Base-by-base conservation (phyloP, 1,284 basidiomycete genomes). In the Austroboletus niveus region DNA sequence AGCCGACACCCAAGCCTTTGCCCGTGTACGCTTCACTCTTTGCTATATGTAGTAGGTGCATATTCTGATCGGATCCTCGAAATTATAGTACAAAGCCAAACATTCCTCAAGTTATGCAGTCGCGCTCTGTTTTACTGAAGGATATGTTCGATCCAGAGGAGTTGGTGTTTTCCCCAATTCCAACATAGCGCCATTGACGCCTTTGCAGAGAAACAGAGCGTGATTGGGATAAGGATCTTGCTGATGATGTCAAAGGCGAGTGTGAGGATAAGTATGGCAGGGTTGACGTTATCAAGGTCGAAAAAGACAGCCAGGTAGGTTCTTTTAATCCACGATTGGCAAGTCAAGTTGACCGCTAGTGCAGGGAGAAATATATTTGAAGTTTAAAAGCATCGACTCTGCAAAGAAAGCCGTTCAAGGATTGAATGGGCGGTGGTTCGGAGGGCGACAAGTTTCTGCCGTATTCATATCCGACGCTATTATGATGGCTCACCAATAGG, bases 101-200 rank as follows among this genome's bases (percentile, higher is more conserved):
- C 56, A 87, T 92, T 57, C 81, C 88, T 42, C 83, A 87, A 64
- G 75, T 83, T 1, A 88, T 90, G 83, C 84, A 90, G 55, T 94
- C 93, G 9, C 82, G 82, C 46, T 95, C 86, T 47, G 83, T 97
- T 34, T 73, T 98, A 35, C 73, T 99, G 59, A 92, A 87, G 72
- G 94, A 99, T 64, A 98, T 98, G 92, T 99, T 99, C 69, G 80
- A 94, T 68, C 93, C 96, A 10, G 94, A 93, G 73, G 92, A 98
- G 90, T 94, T 66, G 43, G 87, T 72, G 20, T 44, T 42, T 45
- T 14, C 38, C 12, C 43, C 44, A 44, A 47, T 32, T 36, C 31
- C 30, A 47, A 55, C 48, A 42, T 49, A 53, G 46, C 17, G 36
- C 9, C 45, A 45, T 22, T 50, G 14, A 50, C 36, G 8, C 42